These are phyloP conservation scores for Agrocybe chaxingu DNA, from an alignment of 768 basidiomycete species.

Conservation along the genomic window DNA sequence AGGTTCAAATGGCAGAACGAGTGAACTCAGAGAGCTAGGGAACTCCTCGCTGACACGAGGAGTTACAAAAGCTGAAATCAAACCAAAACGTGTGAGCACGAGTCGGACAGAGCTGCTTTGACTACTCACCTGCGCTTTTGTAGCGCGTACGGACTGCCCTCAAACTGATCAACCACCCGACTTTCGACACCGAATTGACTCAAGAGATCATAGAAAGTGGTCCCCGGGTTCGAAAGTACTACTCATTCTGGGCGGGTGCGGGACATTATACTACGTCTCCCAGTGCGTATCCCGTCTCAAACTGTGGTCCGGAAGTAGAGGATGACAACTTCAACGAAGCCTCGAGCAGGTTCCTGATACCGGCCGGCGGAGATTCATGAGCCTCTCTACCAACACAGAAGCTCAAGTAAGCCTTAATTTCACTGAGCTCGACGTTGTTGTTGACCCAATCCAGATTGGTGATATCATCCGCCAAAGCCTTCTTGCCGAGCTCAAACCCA, in stretches of 20 bases:
- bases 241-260: background rate
- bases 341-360: slow-evolving; percentile 86
- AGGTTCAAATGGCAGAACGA: too few relatives aligned
- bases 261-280: slow-evolving; percentile 12
- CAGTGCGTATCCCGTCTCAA: slow-evolving; percentile 25
- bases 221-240: too few relatives aligned
- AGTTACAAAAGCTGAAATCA: too few relatives aligned
- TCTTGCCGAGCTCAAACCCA: slow-evolving; percentile 45
- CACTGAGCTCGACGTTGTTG: background rate
- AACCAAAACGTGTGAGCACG: too few relatives aligned
- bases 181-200: too few relatives aligned
- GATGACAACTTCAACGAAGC: slow-evolving; percentile 33
- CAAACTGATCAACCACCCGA: too few relatives aligned
- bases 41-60: too few relatives aligned
- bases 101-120: too few relatives aligned
- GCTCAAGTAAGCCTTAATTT: slow-evolving; percentile 35
- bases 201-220: too few relatives aligned
- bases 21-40: too few relatives aligned
- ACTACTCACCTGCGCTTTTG: too few relatives aligned
- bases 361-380: slow-evolving; percentile 88
- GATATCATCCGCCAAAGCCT: slow-evolving; percentile 39
- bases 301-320: background rate
- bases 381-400: slow-evolving; percentile 58
- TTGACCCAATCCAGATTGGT: slow-evolving; percentile 33
- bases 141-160: too few relatives aligned